Percentiles rank a stretch among this genome's conserved stretches.
These are phyloP conservation scores for Lasiosphaeria ovina DNA, from an alignment of 495 filamentous ascomycete species.

Conservation along the genomic window DNA sequence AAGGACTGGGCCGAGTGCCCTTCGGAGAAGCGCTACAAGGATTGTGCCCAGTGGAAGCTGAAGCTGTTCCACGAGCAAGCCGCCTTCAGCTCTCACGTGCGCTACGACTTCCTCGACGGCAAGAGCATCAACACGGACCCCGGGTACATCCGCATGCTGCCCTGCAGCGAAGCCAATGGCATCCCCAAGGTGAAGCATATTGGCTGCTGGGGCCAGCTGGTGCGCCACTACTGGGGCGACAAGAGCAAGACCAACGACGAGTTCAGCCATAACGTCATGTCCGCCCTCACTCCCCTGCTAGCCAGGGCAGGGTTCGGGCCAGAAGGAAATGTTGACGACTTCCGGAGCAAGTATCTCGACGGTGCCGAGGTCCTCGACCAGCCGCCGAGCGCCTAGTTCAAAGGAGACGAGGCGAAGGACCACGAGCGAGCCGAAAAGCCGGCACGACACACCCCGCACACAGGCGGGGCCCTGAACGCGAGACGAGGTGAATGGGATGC, in stretches of 20 bases:
- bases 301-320: conserved; percentile 19
- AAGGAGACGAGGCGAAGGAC: neutral
- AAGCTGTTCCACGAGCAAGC: conserved; percentile 30
- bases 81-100: conserved; percentile 29
- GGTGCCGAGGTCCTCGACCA: conserved; percentile 22
- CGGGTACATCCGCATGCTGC: conserved; percentile 24
- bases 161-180: conserved; percentile 32
- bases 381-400: neutral
- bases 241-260: conserved; percentile 21
- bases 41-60: conserved; percentile 27
- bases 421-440: neutral
- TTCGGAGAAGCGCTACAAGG: conserved; percentile 26
- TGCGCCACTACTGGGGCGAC: conserved; percentile 31
- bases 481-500: neutral
- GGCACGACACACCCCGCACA: neutral
- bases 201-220: conserved; percentile 27
- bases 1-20: conserved; percentile 35
- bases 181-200: conserved; percentile 18
- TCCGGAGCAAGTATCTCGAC: conserved; percentile 17
- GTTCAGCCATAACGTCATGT: conserved; percentile 24
- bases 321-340: conserved; percentile 17
- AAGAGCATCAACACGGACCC: conserved; percentile 23
- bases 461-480: neutral
- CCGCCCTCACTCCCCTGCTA: conserved; percentile 24
- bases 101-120: conserved; percentile 32